Percentiles rank a stretch among this genome's conserved stretches.
Evolutionary conservation across 768 basidiomycete genomes (phyloP).

Genomic region (Lentinula lateritia): DNA sequence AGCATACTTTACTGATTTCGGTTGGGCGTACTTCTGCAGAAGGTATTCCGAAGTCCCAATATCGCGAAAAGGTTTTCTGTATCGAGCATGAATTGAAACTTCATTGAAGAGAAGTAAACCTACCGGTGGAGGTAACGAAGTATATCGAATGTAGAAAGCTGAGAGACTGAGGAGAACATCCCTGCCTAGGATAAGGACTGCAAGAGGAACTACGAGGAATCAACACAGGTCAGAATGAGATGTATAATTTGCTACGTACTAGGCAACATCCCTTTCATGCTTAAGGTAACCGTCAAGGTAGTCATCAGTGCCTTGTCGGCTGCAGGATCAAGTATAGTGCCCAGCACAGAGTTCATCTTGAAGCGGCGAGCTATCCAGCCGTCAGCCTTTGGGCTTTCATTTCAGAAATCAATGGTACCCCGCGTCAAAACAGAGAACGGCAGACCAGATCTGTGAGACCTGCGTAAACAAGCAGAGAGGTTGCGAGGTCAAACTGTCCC

Average conservation of each 20-base stretch:
- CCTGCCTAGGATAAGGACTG: conserved; percentile 81
- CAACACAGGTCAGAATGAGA: neutral
- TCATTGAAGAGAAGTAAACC: conserved; percentile 20
- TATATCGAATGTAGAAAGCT: conserved; percentile 92
- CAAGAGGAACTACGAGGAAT: conserved; percentile 64
- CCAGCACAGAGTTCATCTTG: conserved; percentile 87
- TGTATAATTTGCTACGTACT: conserved; percentile 38
- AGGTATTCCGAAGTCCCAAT: conserved; percentile 95
- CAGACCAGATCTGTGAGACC: conserved; percentile 90
- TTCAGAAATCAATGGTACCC: conserved; percentile 10
- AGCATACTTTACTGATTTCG: conserved; percentile 77
- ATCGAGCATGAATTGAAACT: neutral
- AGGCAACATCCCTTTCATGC: conserved; percentile 80
- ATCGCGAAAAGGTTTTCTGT: conserved; percentile 87
- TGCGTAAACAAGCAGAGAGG: conserved; percentile 80
- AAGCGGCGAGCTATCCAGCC: conserved; percentile 85
- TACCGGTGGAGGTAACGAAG: conserved; percentile 82
- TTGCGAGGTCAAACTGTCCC: conserved; percentile 75
- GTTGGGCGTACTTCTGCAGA: conserved; percentile 95
- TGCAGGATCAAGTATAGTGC: conserved; percentile 93
- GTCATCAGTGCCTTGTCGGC: conserved; percentile 97
- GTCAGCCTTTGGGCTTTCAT: conserved; percentile 56
- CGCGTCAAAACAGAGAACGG: conserved; percentile 14
- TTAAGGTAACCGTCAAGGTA: conserved; percentile 81
- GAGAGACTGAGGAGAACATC: conserved; percentile 83